phyloP scores from a whole-genome alignment of 306 rosid species.

The Vigna trinervia region DNA sequence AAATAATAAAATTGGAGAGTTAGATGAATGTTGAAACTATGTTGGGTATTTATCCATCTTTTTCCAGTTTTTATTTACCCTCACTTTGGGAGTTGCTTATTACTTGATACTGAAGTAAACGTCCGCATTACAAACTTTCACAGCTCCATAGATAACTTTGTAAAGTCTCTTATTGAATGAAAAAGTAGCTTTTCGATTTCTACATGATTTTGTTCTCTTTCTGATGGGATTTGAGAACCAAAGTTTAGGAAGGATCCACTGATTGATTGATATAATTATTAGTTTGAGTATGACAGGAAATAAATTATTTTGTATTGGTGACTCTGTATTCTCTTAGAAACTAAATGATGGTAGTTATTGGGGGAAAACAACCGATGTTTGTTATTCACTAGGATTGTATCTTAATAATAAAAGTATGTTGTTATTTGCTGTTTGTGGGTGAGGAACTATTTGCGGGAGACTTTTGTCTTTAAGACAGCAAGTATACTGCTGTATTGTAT shows the following conservation, averaged over 20 bases:
- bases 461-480: neutral
- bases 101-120: neutral
- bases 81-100: constrained; percentile 13
- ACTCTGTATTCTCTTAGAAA: neutral
- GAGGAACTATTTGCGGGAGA: neutral
- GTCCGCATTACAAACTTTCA: constrained; percentile 3
- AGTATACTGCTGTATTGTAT: neutral
- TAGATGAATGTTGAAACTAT: too few relatives aligned
- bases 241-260: neutral
- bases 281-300: neutral
- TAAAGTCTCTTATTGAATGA: constrained; percentile 1
- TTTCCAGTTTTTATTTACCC: neutral
- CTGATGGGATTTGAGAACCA: neutral
- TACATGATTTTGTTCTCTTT: constrained; percentile 13
- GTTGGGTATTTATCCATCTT: too few relatives aligned
- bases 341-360: neutral
- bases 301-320: neutral
- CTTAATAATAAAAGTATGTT: constrained; percentile 7
- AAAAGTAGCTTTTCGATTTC: constrained; percentile 1
- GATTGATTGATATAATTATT: neutral
- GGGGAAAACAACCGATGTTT: neutral
- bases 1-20: too few relatives aligned
- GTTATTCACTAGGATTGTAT: neutral
- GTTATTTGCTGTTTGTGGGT: neutral
- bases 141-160: constrained; percentile 28